Evolutionary conservation across 768 basidiomycete species (phyloP).

Genomic region (Hemileccinum rubropunctum): DNA sequence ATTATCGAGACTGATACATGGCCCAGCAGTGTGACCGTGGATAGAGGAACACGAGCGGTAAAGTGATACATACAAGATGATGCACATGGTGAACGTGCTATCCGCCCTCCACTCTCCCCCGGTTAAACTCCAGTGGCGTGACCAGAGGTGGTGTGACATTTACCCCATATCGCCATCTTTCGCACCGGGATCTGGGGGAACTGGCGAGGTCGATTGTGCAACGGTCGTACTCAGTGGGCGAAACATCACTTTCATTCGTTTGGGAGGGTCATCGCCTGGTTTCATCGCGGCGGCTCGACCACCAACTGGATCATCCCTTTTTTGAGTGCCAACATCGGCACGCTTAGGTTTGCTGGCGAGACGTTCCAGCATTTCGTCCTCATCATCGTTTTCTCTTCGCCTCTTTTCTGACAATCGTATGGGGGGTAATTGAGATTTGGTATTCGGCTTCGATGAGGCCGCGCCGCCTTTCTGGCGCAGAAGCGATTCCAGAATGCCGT

Average conservation of each 20-base stretch:
- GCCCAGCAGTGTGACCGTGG: not conserved
- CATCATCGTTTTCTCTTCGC: constrained; percentile 68
- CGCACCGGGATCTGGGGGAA: constrained; percentile 59
- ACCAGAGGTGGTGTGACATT: constrained; percentile 4
- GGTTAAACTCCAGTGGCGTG: not conserved
- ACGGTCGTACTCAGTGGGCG: constrained; percentile 34
- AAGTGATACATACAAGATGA: constrained; percentile 7
- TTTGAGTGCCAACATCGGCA: constrained; percentile 47
- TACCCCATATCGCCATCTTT: constrained; percentile 79
- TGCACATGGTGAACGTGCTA: constrained; percentile 2
- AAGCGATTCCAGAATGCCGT: constrained; percentile 53
- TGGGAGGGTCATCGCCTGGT: constrained; percentile 44
- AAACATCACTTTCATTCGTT: constrained; percentile 76
- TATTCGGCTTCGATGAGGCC: constrained; percentile 36
- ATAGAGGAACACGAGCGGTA: constrained; percentile 10
- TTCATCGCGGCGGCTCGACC: constrained; percentile 27
- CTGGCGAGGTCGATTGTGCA: constrained; percentile 36
- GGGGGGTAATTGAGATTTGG: constrained; percentile 36
- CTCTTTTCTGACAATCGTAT: constrained; percentile 68
- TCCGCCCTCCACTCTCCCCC: constrained; percentile 39
- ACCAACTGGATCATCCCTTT: constrained; percentile 30
- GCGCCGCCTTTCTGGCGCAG: constrained; percentile 37
- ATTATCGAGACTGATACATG: constrained; percentile 10
- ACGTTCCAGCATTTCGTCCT: constrained; percentile 61
- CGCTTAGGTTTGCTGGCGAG: constrained; percentile 59